These are phyloP conservation scores for Annona cherimola DNA, from an alignment of 164 flowering plant genomes.

Conservation along the genomic window DNA sequence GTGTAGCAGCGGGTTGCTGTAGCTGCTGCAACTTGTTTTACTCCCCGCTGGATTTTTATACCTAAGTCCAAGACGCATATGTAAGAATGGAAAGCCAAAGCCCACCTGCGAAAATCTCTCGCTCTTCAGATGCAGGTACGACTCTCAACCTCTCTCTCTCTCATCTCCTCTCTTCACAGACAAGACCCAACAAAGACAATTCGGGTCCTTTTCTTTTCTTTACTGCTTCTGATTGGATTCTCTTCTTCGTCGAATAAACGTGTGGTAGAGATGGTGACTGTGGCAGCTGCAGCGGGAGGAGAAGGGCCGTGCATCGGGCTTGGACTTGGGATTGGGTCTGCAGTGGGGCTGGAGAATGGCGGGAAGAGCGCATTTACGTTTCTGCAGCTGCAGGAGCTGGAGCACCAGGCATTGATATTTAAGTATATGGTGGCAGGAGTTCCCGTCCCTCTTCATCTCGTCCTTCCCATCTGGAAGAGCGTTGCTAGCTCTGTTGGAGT, in stretches of 20 bases:
- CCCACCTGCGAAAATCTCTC: conserved; percentile 29
- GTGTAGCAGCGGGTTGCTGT: not conserved
- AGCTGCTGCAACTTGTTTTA: not conserved
- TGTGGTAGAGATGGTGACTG: conserved; percentile 18
- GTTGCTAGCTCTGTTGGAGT: conserved; percentile 24
- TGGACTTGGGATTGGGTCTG: conserved; percentile 29
- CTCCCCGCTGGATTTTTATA: not conserved
- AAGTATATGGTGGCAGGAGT: conserved; percentile 44
- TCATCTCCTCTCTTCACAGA: not conserved
- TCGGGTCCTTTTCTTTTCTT: not conserved
- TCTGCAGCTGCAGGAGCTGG: conserved; percentile 49
- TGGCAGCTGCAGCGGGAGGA: conserved; percentile 1
- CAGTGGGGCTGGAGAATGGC: not conserved
- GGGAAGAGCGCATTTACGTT: conserved; percentile 37
- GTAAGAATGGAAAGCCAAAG: conserved; percentile 22
- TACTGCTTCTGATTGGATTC: not conserved
- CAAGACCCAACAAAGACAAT: not conserved
- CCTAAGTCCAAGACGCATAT: conserved; percentile 6
- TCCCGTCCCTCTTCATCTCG: conserved; percentile 46
- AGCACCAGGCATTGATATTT: conserved; percentile 44
- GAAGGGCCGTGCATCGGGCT: conserved; percentile 28
- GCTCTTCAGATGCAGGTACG: conserved; percentile 24
- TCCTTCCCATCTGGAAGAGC: conserved; percentile 53
- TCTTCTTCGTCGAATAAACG: not conserved
- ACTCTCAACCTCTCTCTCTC: not conserved